Percentiles rank a stretch among this genome's conserved stretches.
phyloP scores from a whole-genome alignment of 768 basidiomycete genomes.

The Rhodotorula babjevae region DNA sequence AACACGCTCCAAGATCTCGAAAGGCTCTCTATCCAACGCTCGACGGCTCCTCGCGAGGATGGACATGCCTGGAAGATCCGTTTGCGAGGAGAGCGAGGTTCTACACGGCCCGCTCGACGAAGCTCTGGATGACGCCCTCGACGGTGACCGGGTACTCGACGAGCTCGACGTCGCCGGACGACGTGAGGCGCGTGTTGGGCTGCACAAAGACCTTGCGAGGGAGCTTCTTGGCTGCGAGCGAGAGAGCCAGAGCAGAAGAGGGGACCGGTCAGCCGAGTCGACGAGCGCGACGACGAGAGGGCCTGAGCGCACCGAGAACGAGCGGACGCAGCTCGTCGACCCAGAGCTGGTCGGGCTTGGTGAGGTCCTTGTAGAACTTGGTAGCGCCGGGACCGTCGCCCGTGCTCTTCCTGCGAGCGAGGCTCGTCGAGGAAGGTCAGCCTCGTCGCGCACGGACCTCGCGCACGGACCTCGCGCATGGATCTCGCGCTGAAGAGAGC shows the following conservation, averaged over 20 bases:
- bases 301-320: constrained; percentile 52
- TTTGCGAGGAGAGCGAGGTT: no score
- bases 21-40: no score
- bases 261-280: constrained; percentile 66
- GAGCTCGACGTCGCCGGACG: constrained; percentile 63
- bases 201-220: constrained; percentile 78
- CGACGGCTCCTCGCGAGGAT: no score
- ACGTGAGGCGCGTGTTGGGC: constrained; percentile 64
- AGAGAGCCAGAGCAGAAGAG: constrained; percentile 66
- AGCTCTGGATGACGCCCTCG: constrained; percentile 72
- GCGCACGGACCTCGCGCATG: no score
- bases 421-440: neutral
- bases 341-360: constrained; percentile 67
- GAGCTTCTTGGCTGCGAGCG: constrained; percentile 48
- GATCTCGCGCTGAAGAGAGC: no score
- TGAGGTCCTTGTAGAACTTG: constrained; percentile 71
- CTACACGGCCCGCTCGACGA: constrained; percentile 65
- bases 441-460: no score
- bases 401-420: constrained; percentile 57
- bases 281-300: neutral
- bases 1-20: no score
- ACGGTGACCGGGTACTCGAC: constrained; percentile 65
- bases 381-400: constrained; percentile 25
- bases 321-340: constrained; percentile 68
- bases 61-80: no score